Base-by-base conservation (phyloP, 2,329 filamentous ascomycete species). In the Sporothrix sp. region DNA sequence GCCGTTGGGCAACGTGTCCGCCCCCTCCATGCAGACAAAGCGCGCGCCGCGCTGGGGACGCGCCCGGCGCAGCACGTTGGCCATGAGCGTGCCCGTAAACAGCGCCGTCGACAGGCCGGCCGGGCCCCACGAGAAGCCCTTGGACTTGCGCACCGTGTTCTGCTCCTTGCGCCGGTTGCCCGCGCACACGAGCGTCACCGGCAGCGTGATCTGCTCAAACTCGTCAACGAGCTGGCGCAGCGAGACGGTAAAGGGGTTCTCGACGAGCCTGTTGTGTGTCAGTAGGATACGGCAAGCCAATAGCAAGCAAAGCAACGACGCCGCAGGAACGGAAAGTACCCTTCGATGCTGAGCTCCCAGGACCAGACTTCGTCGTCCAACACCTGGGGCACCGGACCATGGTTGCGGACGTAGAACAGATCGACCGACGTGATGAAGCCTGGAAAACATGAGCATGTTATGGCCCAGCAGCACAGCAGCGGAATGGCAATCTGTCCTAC, bases 101-200 rank as follows among this genome's bases (percentile, higher is more conserved):
- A 95, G 69, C 0, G 88, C 87, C 0, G 87, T 96, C 0, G 88
- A 94, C 6, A 96, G 65, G 21, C 89, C 90, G 4, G 87, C 89
- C 1, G 90, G 74, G 32, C 90, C 90, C 90, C 90, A 96, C 2
- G 88, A 95, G 68, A 96, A 96, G 0, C 90, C 90, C 60, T 95
- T 94, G 1, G 86, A 87, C 65, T 95, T 95, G 14, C 87, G 77
- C 3, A 95, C 86, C 47, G 87, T 74, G 58, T 96, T 96, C 63
- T 95, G 90, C 66, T 96, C 90, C 68, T 95, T 95, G 28, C 90
- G 78, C 53, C 90, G 76, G 65, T 96, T 96, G 1, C 90, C 90
- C 4, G 90, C 90, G 64, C 90, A 96, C 20, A 95, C 89, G 1
- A 96, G 76, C 0, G 90, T 95, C 53, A 96, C 76, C 0, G 90